Conservation (phyloP, 345 rosid species). For the Noccaea bulbosa region DNA sequence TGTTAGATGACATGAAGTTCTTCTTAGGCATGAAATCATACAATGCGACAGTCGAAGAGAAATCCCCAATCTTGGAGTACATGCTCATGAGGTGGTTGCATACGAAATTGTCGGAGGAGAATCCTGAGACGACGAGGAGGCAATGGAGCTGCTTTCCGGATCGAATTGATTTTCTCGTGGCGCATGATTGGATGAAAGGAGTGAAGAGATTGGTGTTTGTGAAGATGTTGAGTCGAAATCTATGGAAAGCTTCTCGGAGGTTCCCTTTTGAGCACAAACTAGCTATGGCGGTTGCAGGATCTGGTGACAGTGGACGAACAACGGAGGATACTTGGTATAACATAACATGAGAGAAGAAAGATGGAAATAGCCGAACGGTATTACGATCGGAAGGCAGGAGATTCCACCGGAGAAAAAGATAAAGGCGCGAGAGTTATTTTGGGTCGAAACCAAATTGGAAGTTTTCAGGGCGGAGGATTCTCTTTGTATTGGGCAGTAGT, state of each 20-base stretch:
- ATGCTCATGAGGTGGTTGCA: constrained; percentile 74
- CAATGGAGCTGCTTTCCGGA: constrained; percentile 71
- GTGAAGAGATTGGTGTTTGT: constrained; percentile 60
- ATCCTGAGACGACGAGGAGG: constrained; percentile 68
- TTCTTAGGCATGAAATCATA: constrained; percentile 54
- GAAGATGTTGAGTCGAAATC: constrained; percentile 58
- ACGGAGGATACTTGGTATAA: constrained; percentile 28
- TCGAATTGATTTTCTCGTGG: constrained; percentile 39
- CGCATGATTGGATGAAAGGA: constrained; percentile 61
- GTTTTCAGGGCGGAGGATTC: not conserved
- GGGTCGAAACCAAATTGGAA: no score
- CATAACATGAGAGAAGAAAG: constrained; percentile 21
- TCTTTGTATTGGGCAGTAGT: constrained; percentile 10
- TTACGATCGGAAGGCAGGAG: constrained; percentile 4
- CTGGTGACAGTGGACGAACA: constrained; percentile 36
- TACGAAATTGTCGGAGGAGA: constrained; percentile 61
- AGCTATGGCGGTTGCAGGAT: constrained; percentile 45
- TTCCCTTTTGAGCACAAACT: constrained; percentile 58
- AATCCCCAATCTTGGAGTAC: constrained; percentile 68
- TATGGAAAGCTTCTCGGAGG: constrained; percentile 60
- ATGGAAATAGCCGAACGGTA: not conserved
- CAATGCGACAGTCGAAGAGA: constrained; percentile 49
- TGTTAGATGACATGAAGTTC: constrained; percentile 80
- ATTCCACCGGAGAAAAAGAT: constrained; percentile 1
- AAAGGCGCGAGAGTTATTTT: not conserved